Percentiles rank a stretch among this genome's conserved stretches.
Conservation (phyloP, 108 stramenopile genomes). For the Mediolabrus comicus region DNA sequence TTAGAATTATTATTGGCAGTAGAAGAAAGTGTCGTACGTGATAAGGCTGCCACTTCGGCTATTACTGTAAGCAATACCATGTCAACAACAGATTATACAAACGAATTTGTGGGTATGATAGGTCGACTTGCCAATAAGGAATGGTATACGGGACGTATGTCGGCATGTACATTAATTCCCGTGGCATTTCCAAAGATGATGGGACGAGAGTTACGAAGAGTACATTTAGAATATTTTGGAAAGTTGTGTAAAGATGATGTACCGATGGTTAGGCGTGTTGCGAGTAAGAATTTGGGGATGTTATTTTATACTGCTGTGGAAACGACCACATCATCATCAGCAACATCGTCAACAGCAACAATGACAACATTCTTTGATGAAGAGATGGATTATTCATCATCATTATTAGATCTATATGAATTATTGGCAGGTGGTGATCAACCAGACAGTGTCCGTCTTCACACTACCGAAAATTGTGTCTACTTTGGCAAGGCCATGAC, state of each 20-base stretch:
- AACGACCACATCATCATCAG: constrained; percentile 40
- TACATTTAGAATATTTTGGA: constrained; percentile 61
- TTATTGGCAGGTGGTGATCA: constrained; percentile 89
- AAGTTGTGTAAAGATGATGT: constrained; percentile 90
- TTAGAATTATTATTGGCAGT: constrained; percentile 90
- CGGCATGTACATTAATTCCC: constrained; percentile 83
- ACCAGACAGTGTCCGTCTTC: constrained; percentile 93
- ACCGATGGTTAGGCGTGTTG: constrained; percentile 94
- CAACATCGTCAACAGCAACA: too few relatives aligned
- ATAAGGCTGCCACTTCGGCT: constrained; percentile 65
- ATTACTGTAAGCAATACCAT: constrained; percentile 53
- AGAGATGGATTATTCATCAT: constrained; percentile 45
- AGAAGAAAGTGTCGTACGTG: constrained; percentile 78
- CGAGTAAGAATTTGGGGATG: constrained; percentile 76
- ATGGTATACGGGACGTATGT: constrained; percentile 97
- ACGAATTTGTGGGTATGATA: constrained; percentile 82
- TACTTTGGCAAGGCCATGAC: constrained; percentile 78
- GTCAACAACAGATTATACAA: constrained; percentile 47
- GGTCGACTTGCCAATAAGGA: constrained; percentile 83
- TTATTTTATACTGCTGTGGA: constrained; percentile 63
- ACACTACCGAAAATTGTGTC: constrained; percentile 90
- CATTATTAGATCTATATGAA: constrained; percentile 76
- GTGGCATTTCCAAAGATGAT: constrained; percentile 62
- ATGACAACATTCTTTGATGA: constrained; percentile 19
- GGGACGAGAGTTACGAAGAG: constrained; percentile 31